Percentiles rank a stretch among this genome's conserved stretches.
phyloP scores from a whole-genome alignment of 1,284 basidiomycete species.

The Ustilago cynodontis region DNA sequence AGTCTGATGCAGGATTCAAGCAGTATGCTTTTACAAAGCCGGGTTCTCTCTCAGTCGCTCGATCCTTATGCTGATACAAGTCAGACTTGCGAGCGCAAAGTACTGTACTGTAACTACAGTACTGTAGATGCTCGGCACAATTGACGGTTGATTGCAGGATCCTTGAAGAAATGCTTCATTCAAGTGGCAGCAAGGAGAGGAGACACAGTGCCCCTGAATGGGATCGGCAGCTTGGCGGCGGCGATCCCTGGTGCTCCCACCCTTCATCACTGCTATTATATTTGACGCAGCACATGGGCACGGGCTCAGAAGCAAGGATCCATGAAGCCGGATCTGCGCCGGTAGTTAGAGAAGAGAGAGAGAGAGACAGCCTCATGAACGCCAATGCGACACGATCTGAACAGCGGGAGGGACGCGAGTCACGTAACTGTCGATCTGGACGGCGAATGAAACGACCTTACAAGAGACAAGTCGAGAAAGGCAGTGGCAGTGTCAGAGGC shows the following conservation, averaged over 20 bases:
- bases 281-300: too few relatives aligned
- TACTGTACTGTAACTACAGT: too few relatives aligned
- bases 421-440: conserved; percentile 17
- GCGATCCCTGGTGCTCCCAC: conserved; percentile 10
- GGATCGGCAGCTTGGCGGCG: conserved; percentile 15
- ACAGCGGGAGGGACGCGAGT: not conserved
- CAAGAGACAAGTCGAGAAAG: too few relatives aligned
- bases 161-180: not conserved
- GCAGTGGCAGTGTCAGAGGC: too few relatives aligned
- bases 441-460: not conserved
- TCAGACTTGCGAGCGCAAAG: too few relatives aligned
- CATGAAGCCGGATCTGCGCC: not conserved
- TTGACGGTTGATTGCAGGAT: too few relatives aligned
- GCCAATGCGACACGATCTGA: not conserved
- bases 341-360: too few relatives aligned
- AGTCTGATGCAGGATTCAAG: not conserved
- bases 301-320: too few relatives aligned
- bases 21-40: not conserved
- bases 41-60: not conserved
- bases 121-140: too few relatives aligned
- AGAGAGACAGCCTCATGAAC: too few relatives aligned
- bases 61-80: not conserved
- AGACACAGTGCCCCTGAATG: conserved; percentile 2
- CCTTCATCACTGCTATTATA: not conserved
- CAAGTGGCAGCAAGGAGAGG: not conserved